Base-by-base conservation (phyloP, 129 eudicot species). In the Flaveria linearis region DNA sequence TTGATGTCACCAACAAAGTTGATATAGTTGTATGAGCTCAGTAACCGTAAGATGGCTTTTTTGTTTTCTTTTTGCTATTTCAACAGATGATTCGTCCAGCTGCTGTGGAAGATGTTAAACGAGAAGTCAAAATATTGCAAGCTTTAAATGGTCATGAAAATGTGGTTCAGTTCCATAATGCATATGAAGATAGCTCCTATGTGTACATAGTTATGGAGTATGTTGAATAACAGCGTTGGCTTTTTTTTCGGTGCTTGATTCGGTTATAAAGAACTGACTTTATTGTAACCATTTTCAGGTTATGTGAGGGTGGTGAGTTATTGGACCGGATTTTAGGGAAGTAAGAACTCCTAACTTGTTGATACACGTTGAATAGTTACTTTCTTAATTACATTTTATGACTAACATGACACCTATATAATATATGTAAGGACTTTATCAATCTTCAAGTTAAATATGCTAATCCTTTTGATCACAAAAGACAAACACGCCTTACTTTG, bases 181-280 rank as follows among this genome's bases (percentile, higher is more conserved):
- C 98, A 53, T 93, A 90, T 56, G 98, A 93, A 81, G 98, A 93
- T 88, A 93, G 79, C 55, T 85, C 90, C 67, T 90, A 87, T 69
- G 98, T 93, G 36, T 93, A 88, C 83, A 91, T 93, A 87, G 98
- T 85, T 15, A 93, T 93, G 98, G 98, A 93, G 98, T 93, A 93
- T 77, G 98, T 87, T 75, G 61, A 47, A 43, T 66, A 71, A 60
- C 10, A 12, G 12, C 16, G 16, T 68, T 74, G 22, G 15, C 52
- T 49, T 75, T 64, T 63, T 62, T 33, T 17, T 50, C 67, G 16
- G 15, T 18, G 52, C 71, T 50, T 13, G 15, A 17, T 62, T 55
- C 7, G 51, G 62, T 66, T 62, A 42, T 30, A 43, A n/a, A 68
- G 62, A 39, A 64, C 13, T 52, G 52, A 72, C 78, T 28, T 56